phyloP scores from a whole-genome alignment of 2,329 filamentous ascomycete genomes.

The Cercospora sesami region DNA sequence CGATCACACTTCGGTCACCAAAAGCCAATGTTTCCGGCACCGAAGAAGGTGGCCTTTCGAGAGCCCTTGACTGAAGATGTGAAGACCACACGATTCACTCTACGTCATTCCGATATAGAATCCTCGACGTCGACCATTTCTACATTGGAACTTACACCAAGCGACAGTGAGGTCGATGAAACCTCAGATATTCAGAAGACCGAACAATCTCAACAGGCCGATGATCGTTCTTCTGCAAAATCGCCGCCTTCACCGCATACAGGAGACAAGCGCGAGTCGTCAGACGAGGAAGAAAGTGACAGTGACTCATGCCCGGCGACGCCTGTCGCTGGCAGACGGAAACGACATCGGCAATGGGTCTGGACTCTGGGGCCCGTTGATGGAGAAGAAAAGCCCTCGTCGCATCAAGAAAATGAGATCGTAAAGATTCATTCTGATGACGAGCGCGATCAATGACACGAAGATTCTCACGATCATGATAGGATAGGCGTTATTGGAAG shows the following conservation, averaged over 20 bases:
- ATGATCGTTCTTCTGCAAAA: not conserved
- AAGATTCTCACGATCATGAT: not conserved
- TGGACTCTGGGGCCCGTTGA: constrained; percentile 51
- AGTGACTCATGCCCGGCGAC: constrained; percentile 52
- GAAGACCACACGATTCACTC: constrained; percentile 55
- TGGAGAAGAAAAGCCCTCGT: not conserved
- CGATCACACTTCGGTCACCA: constrained; percentile 39
- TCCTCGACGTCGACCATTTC: constrained; percentile 41
- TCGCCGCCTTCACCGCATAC: constrained; percentile 23
- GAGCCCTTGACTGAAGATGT: constrained; percentile 61
- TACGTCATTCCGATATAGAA: constrained; percentile 58
- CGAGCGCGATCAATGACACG: not conserved
- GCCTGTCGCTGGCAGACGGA: constrained; percentile 54
- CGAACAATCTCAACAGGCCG: not conserved
- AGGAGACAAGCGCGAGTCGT: constrained; percentile 48
- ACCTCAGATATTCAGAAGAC: constrained; percentile 3
- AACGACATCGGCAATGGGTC: constrained; percentile 57
- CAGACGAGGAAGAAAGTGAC: constrained; percentile 51
- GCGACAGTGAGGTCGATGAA: constrained; percentile 10
- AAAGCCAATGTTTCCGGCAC: constrained; percentile 53
- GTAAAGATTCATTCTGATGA: not conserved
- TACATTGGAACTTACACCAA: constrained; percentile 30
- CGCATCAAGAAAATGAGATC: not conserved
- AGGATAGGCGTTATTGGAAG: not conserved
- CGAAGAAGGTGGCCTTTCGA: constrained; percentile 60